Percentiles rank a stretch among this genome's conserved stretches.
These are phyloP conservation scores for Talaromyces rugulosus DNA, from an alignment of 2,329 filamentous ascomycete species.

Conservation along the genomic window DNA sequence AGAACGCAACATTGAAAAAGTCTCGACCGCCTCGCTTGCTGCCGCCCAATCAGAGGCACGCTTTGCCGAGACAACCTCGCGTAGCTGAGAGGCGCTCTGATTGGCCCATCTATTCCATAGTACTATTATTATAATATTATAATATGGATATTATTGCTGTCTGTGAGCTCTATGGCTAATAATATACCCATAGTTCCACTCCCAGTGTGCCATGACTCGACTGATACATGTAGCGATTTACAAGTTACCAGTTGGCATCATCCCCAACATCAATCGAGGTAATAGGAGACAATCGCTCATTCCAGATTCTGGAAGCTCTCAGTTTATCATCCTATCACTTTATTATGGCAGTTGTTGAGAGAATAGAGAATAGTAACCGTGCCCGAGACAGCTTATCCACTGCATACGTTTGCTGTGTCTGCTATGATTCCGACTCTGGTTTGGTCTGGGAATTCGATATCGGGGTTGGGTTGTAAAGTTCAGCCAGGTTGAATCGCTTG, in stretches of 20 bases:
- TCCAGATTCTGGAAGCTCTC: neutral
- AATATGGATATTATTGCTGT: neutral
- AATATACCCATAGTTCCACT: neutral
- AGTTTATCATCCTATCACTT: neutral
- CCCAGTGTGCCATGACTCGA: neutral
- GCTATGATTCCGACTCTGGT: neutral
- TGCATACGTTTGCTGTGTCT: neutral
- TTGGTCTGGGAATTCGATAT: constrained; percentile 15
- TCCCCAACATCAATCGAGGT: neutral
- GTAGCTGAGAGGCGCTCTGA: neutral
- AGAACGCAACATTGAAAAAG: neutral
- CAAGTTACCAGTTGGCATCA: neutral
- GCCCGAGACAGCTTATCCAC: neutral
- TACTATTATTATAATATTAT: neutral
- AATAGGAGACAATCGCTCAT: neutral
- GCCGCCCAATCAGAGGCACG: constrained; percentile 28
- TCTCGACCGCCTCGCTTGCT: constrained; percentile 9
- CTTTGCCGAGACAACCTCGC: constrained; percentile 27
- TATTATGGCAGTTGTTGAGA: neutral
- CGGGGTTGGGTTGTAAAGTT: constrained; percentile 53
- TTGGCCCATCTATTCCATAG: constrained; percentile 3
- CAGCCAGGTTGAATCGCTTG: constrained; percentile 60
- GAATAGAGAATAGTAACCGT: neutral
- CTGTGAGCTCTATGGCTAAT: neutral
- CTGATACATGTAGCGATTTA: neutral